These are phyloP conservation scores for Aspergillus nanangensis DNA, from an alignment of 495 filamentous ascomycete species.

Conservation along the genomic window DNA sequence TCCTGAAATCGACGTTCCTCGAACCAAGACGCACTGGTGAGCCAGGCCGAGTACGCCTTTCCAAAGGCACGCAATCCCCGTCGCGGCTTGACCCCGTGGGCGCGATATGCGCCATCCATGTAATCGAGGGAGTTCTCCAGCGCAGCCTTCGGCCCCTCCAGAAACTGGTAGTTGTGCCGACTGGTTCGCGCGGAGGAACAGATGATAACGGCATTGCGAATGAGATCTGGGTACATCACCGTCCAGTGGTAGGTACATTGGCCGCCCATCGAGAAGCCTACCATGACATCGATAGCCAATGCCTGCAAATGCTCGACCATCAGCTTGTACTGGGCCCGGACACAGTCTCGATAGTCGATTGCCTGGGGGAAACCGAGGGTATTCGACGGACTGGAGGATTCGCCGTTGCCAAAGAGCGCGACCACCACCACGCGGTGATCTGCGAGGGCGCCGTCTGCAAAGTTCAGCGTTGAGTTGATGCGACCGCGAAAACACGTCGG, in stretches of 20 bases:
- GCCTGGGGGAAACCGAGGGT: constrained; percentile 49
- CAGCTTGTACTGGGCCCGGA: constrained; percentile 55
- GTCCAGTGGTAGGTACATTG: constrained; percentile 61
- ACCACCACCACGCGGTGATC: constrained; percentile 56
- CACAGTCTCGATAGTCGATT: constrained; percentile 55
- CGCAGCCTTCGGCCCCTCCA: constrained; percentile 61
- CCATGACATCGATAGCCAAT: constrained; percentile 45
- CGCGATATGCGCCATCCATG: constrained; percentile 39
- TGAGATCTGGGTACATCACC: constrained; percentile 56
- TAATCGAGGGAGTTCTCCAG: constrained; percentile 31
- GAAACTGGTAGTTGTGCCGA: constrained; percentile 62
- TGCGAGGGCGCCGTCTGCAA: constrained; percentile 44
- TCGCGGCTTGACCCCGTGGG: constrained; percentile 1
- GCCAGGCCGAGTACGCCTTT: constrained; percentile 63
- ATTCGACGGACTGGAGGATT: constrained; percentile 61
- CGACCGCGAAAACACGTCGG: constrained; percentile 47
- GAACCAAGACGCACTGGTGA: constrained; percentile 62
- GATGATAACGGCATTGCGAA: constrained; percentile 54
- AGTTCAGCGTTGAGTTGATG: constrained; percentile 37
- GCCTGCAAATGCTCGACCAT: constrained; percentile 50
- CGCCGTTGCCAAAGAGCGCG: constrained; percentile 62
- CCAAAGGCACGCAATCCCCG: constrained; percentile 59
- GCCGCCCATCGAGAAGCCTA: constrained; percentile 65
- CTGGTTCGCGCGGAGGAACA: constrained; percentile 61
- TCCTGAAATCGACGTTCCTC: constrained; percentile 52